Percentiles rank a stretch among this genome's conserved stretches.
Conservation (phyloP, 805 yeast species). For the Metschnikowia reukaufii region DNA sequence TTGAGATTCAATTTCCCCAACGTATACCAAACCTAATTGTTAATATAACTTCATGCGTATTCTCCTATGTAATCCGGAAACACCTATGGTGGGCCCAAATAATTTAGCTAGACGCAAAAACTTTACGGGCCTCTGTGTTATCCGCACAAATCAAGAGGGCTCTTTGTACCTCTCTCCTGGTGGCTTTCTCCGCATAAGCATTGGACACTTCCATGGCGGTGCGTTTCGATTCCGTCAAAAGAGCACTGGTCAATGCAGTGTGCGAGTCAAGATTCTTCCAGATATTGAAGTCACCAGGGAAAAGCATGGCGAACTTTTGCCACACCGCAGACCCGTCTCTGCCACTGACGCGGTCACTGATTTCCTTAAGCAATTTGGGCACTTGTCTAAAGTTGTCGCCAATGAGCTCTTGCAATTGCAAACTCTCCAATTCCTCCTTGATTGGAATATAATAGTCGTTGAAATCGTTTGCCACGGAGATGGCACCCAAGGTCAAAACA, state of each 20-base stretch:
- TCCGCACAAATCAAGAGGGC: conserved; percentile 64
- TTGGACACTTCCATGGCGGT: conserved; percentile 52
- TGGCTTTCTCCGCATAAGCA: conserved; percentile 49
- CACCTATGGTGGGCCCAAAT: too few relatives aligned
- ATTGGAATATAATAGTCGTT: conserved; percentile 62
- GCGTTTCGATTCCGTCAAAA: conserved; percentile 48
- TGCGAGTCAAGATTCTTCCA: conserved; percentile 66
- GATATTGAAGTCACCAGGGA: conserved; percentile 66
- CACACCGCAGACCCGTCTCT: conserved; percentile 37
- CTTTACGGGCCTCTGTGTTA: conserved; percentile 14
- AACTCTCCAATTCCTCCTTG: conserved; percentile 58
- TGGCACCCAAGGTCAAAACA: conserved; percentile 76
- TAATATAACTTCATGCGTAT: too few relatives aligned
- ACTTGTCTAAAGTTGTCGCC: conserved; percentile 54
- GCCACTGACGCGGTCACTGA: conserved; percentile 42
- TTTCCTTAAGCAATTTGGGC: conserved; percentile 57
- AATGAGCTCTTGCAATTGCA: conserved; percentile 47
- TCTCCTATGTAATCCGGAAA: too few relatives aligned
- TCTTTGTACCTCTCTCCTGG: conserved; percentile 60
- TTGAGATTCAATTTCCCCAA: too few relatives aligned
- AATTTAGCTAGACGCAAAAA: conserved; percentile 1
- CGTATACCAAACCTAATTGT: too few relatives aligned
- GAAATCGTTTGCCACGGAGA: conserved; percentile 63
- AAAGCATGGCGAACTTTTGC: conserved; percentile 70
- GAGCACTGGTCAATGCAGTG: conserved; percentile 60